Conservation (phyloP, 1,284 basidiomycete species). For the Lentinula novae-zelandiae region DNA sequence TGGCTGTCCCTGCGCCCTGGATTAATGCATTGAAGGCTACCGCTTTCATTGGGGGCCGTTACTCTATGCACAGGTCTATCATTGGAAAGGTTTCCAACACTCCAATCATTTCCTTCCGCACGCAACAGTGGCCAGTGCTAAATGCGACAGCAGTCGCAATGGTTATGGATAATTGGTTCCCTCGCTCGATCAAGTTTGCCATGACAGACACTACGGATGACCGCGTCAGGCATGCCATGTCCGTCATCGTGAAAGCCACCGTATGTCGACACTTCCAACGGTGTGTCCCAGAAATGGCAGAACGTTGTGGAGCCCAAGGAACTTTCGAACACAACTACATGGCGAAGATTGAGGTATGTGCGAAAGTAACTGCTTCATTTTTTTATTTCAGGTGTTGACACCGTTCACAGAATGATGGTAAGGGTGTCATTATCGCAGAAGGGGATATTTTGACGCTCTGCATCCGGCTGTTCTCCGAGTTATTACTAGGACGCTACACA, state of each 20-base stretch:
- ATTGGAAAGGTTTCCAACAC: slow-evolving; percentile 32
- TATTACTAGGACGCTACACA: slow-evolving; percentile 41
- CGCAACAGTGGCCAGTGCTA: slow-evolving; percentile 50
- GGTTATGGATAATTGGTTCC: slow-evolving; percentile 45
- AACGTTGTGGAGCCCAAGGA: slow-evolving; percentile 54
- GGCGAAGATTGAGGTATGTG: slow-evolving; percentile 43
- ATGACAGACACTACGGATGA: slow-evolving; percentile 33
- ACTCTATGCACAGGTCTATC: slow-evolving; percentile 46
- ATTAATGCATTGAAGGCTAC: slow-evolving; percentile 44
- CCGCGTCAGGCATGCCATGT: slow-evolving; percentile 43
- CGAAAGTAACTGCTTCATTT: slow-evolving; percentile 9
- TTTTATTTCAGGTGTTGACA: slow-evolving; percentile 26
- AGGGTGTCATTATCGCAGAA: slow-evolving; percentile 49
- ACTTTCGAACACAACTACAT: slow-evolving; percentile 53
- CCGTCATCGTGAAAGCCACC: slow-evolving; percentile 48
- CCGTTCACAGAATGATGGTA: slow-evolving; percentile 40
- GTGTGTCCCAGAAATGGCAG: slow-evolving; percentile 42
- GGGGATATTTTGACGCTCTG: slow-evolving; percentile 50
- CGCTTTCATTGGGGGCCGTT: slow-evolving; percentile 45
- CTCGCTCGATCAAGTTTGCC: slow-evolving; percentile 28
- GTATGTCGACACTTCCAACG: slow-evolving; percentile 46
- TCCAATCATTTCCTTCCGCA: slow-evolving; percentile 53
- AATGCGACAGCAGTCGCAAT: slow-evolving; percentile 42
- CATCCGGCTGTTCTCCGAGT: slow-evolving; percentile 50
- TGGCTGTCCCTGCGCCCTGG: slow-evolving; percentile 44